Base-by-base conservation (phyloP, 2,329 filamentous ascomycete species). In the Coniochaeta sp. region DNA sequence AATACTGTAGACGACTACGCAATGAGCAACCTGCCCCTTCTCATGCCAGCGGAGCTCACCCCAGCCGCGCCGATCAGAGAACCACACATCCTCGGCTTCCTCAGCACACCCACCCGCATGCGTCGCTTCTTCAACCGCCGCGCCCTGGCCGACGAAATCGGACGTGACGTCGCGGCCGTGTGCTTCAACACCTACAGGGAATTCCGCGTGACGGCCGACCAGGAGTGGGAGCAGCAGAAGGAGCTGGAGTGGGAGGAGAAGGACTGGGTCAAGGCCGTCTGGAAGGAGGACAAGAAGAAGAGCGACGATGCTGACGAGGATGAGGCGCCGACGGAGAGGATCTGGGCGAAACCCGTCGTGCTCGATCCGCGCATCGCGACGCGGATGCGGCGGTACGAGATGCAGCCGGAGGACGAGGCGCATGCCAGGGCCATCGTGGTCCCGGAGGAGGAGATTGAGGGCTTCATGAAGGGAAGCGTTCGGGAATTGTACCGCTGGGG, bases 31-130 rank as follows among this genome's bases (percentile, higher is more conserved):
- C 79, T 92, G 57, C 87, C 93, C 0, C 71, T 80, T 32, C 79
- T 82, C 52, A 83, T 89, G 50, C 93, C 93, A 3, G 70, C 79
- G 63, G 83, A 88, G 61, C 85, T 99, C 69, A 84, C 87, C 40
- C 91, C 91, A 50, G 87, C 89, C 6, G 79, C 83, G 26, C 81
- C 89, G 16, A 82, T 99, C 62, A 79, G 84, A 47, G 90, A 96
- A 73, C 93, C 93, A 1, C 93, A 98, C 72, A 83, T 97, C 61
- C 88, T 99, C 32, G 95, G 95, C 62, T 96, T 99, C 79, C 78
- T 90, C 63, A 93, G 95, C 76, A 97, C 93, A 2, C 90, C 92
- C 0, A 89, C 87, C 65, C 88, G 95, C 62, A 81, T 98, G 62
- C 89, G 89, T 70, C 89, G 95, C 65, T 99, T 93, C 81, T 80